Base-by-base conservation (phyloP, 805 yeast species). In the Candida methanosorbosa region DNA sequence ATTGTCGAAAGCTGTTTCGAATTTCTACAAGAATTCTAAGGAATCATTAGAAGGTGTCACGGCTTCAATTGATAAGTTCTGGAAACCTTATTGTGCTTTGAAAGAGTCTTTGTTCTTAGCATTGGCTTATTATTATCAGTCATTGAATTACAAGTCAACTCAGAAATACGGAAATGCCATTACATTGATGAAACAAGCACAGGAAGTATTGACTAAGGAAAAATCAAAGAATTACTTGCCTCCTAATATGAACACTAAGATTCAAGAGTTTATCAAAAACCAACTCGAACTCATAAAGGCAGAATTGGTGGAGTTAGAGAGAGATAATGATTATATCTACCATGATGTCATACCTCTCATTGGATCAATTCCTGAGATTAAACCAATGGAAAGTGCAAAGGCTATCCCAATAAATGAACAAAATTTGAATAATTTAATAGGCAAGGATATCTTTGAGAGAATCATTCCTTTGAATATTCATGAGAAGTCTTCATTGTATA, bases 291-390 rank as follows among this genome's bases (percentile, higher is more conserved):
- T 44, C 6, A 39, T 50, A 9, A 44, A 45, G 31, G 15, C 28
- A 2, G 63, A 66, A 32, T 41, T 62, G 12, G 54, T 53, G 19
- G 45, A 55, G 3, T 46, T 84, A 45, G 76, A 70, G 18, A 86
- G 82, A 44, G 97, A 90, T 50, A 90, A 90, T 49, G 97, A 90
- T 52, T 80, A 76, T 46, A 84, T 90, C 25, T 90, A 84, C 51
- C 95, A 92, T 56, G 90, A 81, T 16, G 48, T 66, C 1, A 62
- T 88, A 12, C 95, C 96, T 1, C 62, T 72, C 4, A 57, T 59
- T 21, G 72, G 72, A 17, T 57, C 79, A 0, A 57, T 86, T 32
- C 72, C 84, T 6, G 81, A 75, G 12, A 66, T 86, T 4, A 76
- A 81, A 40, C 72, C 79, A 1, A 64, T 82, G 60, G 82, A 77